These are phyloP conservation scores for Aspergillus tubingensis DNA, from an alignment of 2,329 filamentous ascomycete genomes.

Conservation along the genomic window DNA sequence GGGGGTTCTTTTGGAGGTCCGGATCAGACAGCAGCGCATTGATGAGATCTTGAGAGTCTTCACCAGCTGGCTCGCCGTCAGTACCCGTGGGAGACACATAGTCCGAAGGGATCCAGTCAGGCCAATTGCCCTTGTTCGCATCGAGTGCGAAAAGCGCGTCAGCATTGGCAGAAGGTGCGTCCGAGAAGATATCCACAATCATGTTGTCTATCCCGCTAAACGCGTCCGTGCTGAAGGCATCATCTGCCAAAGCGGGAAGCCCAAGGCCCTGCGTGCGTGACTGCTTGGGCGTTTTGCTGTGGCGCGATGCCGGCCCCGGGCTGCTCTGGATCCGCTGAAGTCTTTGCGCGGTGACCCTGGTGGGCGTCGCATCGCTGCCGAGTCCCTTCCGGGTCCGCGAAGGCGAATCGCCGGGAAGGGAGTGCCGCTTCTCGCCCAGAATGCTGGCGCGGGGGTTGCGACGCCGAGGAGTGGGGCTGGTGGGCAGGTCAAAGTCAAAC, in stretches of 20 bases:
- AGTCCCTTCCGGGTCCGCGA: conserved; percentile 27
- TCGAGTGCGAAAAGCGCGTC: conserved; percentile 34
- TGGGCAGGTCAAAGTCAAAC: conserved; percentile 56
- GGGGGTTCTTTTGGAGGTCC: conserved; percentile 31
- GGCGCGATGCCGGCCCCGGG: conserved; percentile 23
- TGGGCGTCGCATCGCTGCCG: conserved; percentile 26
- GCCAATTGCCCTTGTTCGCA: conserved; percentile 34
- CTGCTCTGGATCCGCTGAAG: conserved; percentile 36
- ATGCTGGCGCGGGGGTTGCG: conserved; percentile 53
- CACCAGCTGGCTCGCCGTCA: conserved; percentile 23
- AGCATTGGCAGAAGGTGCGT: conserved; percentile 27
- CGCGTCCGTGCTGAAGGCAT: conserved; percentile 27
- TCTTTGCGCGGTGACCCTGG: conserved; percentile 36
- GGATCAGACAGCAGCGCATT: conserved; percentile 39
- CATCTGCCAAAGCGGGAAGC: conserved; percentile 24
- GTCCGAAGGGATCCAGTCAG: conserved; percentile 40
- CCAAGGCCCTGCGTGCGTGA: conserved; percentile 21
- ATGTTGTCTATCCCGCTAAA: conserved; percentile 38
- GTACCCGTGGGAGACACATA: conserved; percentile 37
- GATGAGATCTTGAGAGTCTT: conserved; percentile 36
- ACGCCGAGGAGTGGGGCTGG: conserved; percentile 55
- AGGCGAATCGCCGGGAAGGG: conserved; percentile 41
- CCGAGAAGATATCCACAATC: conserved; percentile 42
- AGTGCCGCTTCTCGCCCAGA: conserved; percentile 37
- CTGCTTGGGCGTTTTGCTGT: conserved; percentile 29